Evolutionary conservation across 2,329 filamentous ascomycete genomes (phyloP).

Genomic region (Huntiella abstrusa): DNA sequence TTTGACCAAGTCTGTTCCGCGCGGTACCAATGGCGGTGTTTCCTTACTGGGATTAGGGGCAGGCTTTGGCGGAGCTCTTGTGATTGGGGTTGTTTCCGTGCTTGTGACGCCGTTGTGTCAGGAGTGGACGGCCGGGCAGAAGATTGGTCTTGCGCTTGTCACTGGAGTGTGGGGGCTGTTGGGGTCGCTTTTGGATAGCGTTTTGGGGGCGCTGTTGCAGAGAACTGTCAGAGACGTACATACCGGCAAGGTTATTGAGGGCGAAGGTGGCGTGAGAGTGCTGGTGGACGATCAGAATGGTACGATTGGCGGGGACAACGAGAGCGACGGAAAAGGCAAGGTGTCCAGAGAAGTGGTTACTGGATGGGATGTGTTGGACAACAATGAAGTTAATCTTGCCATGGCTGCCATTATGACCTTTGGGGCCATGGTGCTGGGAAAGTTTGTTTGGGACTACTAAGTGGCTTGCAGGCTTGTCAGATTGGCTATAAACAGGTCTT

Average conservation of each 20-base stretch:
- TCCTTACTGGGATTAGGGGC: slow-evolving; percentile 55
- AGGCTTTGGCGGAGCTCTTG: slow-evolving; percentile 53
- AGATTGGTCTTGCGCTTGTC: slow-evolving; percentile 32
- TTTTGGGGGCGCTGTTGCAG: slow-evolving; percentile 72
- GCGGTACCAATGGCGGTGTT: slow-evolving; percentile 86
- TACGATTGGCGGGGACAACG: slow-evolving; percentile 14
- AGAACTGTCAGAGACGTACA: slow-evolving; percentile 69
- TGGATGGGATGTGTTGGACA: slow-evolving; percentile 61
- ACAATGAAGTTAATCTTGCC: slow-evolving; percentile 85
- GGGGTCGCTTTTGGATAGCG: slow-evolving; percentile 71
- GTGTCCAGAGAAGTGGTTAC: slow-evolving; percentile 47
- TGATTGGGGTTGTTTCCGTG: slow-evolving; percentile 47
- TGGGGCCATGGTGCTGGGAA: slow-evolving; percentile 41
- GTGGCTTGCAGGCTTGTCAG: too few species aligned
- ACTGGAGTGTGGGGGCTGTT: slow-evolving; percentile 55
- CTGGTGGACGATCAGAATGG: slow-evolving; percentile 24
- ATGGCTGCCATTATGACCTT: slow-evolving; percentile 76
- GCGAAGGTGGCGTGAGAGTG: slow-evolving; percentile 49
- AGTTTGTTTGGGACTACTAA: too few species aligned
- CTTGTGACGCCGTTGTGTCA: slow-evolving; percentile 52
- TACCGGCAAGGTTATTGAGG: slow-evolving; percentile 77
- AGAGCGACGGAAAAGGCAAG: slow-evolving; percentile 24
- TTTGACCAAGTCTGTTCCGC: slow-evolving; percentile 58
- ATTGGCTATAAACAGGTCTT: slow-evolving; percentile 10
- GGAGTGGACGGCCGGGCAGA: slow-evolving; percentile 23